These are phyloP conservation scores for Solanum lycopersicoides DNA, from an alignment of 257 asterid species.

Conservation along the genomic window DNA sequence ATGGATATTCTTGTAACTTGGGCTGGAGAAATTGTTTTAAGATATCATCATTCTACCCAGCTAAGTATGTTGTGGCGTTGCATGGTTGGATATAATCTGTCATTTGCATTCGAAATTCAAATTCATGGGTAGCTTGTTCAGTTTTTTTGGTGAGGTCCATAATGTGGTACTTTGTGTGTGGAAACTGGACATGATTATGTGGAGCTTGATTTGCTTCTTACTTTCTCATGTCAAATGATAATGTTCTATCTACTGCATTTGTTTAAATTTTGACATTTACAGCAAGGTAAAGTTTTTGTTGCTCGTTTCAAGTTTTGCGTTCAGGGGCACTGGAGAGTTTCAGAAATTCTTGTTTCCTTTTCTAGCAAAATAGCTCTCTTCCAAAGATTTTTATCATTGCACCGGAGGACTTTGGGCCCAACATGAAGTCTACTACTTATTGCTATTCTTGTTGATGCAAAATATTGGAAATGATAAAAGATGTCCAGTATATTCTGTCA, in stretches of 20 bases:
- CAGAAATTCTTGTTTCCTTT: neutral
- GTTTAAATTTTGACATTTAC: neutral
- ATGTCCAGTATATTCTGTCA: neutral
- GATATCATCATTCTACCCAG: neutral
- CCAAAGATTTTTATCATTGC: neutral
- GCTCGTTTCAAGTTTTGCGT: neutral
- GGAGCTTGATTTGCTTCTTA: neutral
- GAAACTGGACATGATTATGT: neutral
- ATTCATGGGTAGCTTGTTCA: neutral
- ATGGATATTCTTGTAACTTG: neutral
- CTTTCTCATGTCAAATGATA: neutral
- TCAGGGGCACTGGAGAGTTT: neutral
- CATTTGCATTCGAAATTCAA: neutral
- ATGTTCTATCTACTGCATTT: neutral
- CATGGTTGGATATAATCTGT: neutral
- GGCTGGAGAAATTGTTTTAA: neutral
- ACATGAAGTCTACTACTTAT: neutral
- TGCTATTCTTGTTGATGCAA: neutral
- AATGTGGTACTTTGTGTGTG: neutral
- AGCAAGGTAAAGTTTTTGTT: neutral
- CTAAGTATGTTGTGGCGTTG: neutral
- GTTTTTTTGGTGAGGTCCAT: neutral
- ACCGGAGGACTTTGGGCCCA: neutral
- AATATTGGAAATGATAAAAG: neutral
- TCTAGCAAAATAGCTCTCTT: neutral